Evolutionary conservation across 2,329 filamentous ascomycete species (phyloP).

Genomic region (Phoma sp.): DNA sequence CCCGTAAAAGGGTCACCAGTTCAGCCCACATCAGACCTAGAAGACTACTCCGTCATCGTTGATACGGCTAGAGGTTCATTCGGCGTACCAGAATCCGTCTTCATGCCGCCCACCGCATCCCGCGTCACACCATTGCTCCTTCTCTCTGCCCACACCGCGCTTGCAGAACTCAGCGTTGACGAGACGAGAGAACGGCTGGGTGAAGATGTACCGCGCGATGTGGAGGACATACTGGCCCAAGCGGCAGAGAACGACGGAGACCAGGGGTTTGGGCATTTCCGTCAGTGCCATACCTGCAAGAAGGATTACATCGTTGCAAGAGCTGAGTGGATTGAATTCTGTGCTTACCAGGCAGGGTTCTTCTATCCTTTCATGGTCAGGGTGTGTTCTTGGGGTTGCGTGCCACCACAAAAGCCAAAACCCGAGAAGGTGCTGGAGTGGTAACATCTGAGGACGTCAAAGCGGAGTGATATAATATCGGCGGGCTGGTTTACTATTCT

Average conservation of each 20-base stretch:
- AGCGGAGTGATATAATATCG: too few species aligned
- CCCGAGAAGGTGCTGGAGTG: slow-evolving; percentile 15
- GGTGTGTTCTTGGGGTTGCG: slow-evolving; percentile 44
- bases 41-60: slow-evolving; percentile 22
- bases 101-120: slow-evolving; percentile 19
- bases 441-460: background rate
- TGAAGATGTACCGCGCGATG: slow-evolving; percentile 15
- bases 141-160: slow-evolving; percentile 19
- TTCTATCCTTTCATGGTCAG: slow-evolving; percentile 31
- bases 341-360: slow-evolving; percentile 11
- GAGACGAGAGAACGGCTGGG: slow-evolving; percentile 13
- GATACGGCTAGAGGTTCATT: slow-evolving; percentile 26
- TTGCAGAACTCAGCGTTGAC: slow-evolving; percentile 13
- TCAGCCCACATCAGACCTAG: slow-evolving; percentile 9
- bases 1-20: slow-evolving; percentile 21
- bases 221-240: slow-evolving; percentile 19
- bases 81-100: slow-evolving; percentile 24
- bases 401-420: slow-evolving; percentile 26
- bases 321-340: slow-evolving; percentile 44
- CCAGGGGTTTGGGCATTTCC: slow-evolving; percentile 26
- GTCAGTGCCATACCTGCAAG: slow-evolving; percentile 34
- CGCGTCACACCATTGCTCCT: slow-evolving; percentile 25
- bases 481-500: too few species aligned
- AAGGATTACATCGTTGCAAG: slow-evolving; percentile 35
- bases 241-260: slow-evolving; percentile 23